These are phyloP conservation scores for Ephemerocybe angulata DNA, from an alignment of 768 basidiomycete genomes.

Conservation along the genomic window DNA sequence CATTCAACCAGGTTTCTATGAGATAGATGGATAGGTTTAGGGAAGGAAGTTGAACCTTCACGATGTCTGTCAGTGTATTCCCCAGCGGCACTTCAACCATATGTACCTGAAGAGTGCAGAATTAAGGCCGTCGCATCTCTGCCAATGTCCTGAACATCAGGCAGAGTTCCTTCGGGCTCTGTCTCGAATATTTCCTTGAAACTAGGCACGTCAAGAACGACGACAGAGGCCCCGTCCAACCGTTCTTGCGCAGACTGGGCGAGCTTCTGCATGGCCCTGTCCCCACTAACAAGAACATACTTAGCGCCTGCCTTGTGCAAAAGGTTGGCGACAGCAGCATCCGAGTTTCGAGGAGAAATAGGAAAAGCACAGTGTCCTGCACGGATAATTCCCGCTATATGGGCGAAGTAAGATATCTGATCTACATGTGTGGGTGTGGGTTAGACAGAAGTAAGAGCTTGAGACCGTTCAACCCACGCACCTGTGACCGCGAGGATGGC, in stretches of 20 bases:
- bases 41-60: constrained; percentile 24
- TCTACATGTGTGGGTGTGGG: constrained; percentile 19
- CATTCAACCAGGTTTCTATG: constrained; percentile 14
- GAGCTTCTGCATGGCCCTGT: constrained; percentile 17
- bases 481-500: constrained; percentile 27
- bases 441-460: neutral
- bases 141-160: neutral
- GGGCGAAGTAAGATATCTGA: constrained; percentile 30
- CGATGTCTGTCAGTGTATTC: neutral
- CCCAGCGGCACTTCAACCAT: neutral
- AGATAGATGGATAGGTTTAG: constrained; percentile 19
- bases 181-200: constrained; percentile 6
- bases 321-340: constrained; percentile 43
- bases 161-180: neutral
- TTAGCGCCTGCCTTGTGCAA: constrained; percentile 23
- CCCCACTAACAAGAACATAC: constrained; percentile 23
- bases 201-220: constrained; percentile 1
- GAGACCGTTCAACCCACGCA: constrained; percentile 8
- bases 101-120: constrained; percentile 24
- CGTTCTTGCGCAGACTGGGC: constrained; percentile 12
- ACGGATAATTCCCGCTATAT: constrained; percentile 33
- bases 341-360: constrained; percentile 43
- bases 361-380: constrained; percentile 37
- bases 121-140: constrained; percentile 9
- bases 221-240: neutral